phyloP scores from a whole-genome alignment of 1,284 basidiomycete species.

The Porodaedalea pini region DNA sequence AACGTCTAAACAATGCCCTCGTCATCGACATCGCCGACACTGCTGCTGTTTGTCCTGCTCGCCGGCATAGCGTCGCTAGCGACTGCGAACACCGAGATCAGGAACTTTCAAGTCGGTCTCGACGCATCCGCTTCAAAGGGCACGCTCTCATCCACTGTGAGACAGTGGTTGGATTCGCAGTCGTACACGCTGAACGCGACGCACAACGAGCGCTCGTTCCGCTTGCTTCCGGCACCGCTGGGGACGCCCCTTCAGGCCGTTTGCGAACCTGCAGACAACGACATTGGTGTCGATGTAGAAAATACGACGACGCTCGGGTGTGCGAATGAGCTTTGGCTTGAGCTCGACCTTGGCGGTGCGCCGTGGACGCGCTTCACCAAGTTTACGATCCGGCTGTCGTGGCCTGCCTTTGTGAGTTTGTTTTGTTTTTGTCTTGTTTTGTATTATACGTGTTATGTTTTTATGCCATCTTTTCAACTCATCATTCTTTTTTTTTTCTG shows the following conservation, averaged over 20 bases:
- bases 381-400: conserved; percentile 62
- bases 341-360: not conserved
- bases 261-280: conserved; percentile 29
- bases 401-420: conserved; percentile 60
- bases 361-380: conserved; percentile 30
- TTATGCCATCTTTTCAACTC: not conserved
- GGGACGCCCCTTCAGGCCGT: conserved; percentile 36
- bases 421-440: not conserved
- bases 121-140: conserved; percentile 30
- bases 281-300: not conserved
- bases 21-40: not conserved
- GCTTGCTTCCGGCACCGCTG: conserved; percentile 42
- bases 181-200: conserved; percentile 25
- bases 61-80: not conserved
- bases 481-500: not conserved
- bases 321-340: conserved; percentile 6
- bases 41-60: not conserved
- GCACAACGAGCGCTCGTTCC: conserved; percentile 33
- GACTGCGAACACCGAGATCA: conserved; percentile 63
- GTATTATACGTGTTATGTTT: too few species aligned
- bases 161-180: not conserved
- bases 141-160: conserved; percentile 23
- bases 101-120: conserved; percentile 41
- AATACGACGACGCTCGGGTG: too few species aligned
- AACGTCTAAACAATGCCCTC: too few species aligned